These are phyloP conservation scores for Petrea volubilis DNA, from an alignment of 257 asterid genomes.

Conservation along the genomic window DNA sequence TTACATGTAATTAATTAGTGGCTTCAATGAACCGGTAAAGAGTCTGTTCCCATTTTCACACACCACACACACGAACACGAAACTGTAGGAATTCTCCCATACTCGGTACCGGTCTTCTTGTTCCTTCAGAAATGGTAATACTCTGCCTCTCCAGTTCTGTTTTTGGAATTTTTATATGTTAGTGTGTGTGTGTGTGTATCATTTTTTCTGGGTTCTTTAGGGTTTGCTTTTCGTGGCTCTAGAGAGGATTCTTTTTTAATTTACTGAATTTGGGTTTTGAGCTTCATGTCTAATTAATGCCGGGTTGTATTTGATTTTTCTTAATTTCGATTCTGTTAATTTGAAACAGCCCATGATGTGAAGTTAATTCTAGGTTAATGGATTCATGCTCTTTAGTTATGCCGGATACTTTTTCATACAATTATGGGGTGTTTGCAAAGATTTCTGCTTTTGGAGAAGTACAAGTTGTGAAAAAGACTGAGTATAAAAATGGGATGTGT, in stretches of 20 bases:
- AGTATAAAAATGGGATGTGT: too few species aligned
- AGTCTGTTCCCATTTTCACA: not conserved
- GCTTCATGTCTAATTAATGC: not conserved
- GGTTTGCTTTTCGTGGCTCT: constrained; percentile 20
- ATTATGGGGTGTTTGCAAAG: too few species aligned
- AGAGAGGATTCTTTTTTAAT: not conserved
- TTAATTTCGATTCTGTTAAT: not conserved
- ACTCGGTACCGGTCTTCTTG: not conserved
- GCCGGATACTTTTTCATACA: too few species aligned
- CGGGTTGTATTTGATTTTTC: not conserved
- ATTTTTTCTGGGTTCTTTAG: constrained; percentile 20
- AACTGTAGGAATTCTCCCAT: not conserved
- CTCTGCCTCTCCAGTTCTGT: not conserved
- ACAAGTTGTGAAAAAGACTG: too few species aligned
- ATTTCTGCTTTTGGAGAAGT: too few species aligned
- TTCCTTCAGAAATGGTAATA: constrained; percentile 25
- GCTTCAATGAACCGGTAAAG: too few species aligned
- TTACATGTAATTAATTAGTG: too few species aligned
- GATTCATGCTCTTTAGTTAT: not conserved
- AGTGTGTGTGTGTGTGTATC: not conserved
- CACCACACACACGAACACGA: constrained; percentile 13
- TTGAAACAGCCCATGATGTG: constrained; percentile 13
- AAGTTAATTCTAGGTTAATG: not conserved
- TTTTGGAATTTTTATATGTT: not conserved
- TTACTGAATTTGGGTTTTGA: not conserved